Evolutionary conservation across 1,284 basidiomycete genomes (phyloP).

Genomic region (Anthracocystis walkeri): DNA sequence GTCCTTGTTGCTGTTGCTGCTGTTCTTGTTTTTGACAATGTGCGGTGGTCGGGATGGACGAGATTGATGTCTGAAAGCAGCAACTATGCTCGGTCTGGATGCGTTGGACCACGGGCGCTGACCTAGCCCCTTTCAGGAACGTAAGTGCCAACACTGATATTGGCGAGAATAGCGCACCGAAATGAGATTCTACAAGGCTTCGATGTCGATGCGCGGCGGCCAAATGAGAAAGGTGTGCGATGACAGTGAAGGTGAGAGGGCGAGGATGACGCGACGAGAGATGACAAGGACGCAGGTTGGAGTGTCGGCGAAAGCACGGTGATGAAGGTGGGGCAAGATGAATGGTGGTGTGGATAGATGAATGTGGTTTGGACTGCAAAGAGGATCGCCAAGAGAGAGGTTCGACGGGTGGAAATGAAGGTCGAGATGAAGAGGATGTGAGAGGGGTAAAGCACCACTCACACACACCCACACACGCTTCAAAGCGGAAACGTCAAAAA

Average conservation of each 20-base stretch:
- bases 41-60: too few species aligned
- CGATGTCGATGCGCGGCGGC: background rate
- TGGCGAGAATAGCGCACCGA: too few species aligned
- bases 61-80: too few species aligned
- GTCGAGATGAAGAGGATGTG: background rate
- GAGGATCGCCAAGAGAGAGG: background rate
- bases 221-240: background rate
- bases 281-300: background rate
- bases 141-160: too few species aligned
- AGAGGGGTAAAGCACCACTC: too few species aligned
- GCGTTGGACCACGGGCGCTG: too few species aligned
- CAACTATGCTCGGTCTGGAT: too few species aligned
- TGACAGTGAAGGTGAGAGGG: too few species aligned
- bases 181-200: background rate
- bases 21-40: too few species aligned
- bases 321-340: background rate
- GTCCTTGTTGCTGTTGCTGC: too few species aligned
- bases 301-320: slow-evolving; percentile 1
- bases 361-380: background rate
- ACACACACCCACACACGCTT: too few species aligned
- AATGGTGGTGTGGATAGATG: background rate
- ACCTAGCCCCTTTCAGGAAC: too few species aligned
- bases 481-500: background rate
- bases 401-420: background rate
- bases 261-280: background rate